Conservation (phyloP, 108 stramenopile species). For the Bacterosira constricta region DNA sequence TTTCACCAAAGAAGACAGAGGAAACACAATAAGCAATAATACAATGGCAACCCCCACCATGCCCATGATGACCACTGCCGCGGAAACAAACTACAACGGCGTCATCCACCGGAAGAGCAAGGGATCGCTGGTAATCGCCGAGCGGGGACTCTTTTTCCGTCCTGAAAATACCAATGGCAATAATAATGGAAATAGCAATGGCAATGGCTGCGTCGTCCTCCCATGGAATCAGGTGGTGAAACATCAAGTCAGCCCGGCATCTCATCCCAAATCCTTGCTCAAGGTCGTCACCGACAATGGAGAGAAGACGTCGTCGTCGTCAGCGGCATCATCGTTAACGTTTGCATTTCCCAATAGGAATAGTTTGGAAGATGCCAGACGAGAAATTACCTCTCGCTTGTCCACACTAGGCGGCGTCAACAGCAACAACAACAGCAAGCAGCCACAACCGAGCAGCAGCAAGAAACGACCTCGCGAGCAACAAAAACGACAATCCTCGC, state of each 20-base stretch:
- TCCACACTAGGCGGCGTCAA: constrained; percentile 17
- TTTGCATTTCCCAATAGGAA: constrained; percentile 68
- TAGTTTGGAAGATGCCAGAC: constrained; percentile 69
- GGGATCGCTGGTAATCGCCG: constrained; percentile 48
- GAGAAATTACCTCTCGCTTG: constrained; percentile 66
- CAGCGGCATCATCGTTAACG: constrained; percentile 48
- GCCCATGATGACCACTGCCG: background rate
- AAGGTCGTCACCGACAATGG: constrained; percentile 47
- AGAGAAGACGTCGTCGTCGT: background rate
- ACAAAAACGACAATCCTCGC: constrained; percentile 28
- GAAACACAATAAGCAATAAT: background rate
- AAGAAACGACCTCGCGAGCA: constrained; percentile 11
- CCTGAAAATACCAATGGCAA: background rate
- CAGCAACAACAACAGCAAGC: constrained; percentile 30
- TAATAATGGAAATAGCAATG: background rate
- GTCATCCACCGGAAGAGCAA: constrained; percentile 43
- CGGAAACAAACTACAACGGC: constrained; percentile 30
- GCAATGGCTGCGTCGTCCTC: constrained; percentile 6
- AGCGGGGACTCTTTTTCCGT: constrained; percentile 34
- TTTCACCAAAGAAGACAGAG: background rate
- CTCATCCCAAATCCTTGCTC: constrained; percentile 76
- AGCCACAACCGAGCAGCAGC: constrained; percentile 4
- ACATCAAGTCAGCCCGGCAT: constrained; percentile 87
- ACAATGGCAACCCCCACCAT: background rate
- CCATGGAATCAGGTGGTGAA: constrained; percentile 70